These are phyloP conservation scores for Cladosporium austrohemisphaericum DNA, from an alignment of 2,329 filamentous ascomycete species.

Conservation along the genomic window DNA sequence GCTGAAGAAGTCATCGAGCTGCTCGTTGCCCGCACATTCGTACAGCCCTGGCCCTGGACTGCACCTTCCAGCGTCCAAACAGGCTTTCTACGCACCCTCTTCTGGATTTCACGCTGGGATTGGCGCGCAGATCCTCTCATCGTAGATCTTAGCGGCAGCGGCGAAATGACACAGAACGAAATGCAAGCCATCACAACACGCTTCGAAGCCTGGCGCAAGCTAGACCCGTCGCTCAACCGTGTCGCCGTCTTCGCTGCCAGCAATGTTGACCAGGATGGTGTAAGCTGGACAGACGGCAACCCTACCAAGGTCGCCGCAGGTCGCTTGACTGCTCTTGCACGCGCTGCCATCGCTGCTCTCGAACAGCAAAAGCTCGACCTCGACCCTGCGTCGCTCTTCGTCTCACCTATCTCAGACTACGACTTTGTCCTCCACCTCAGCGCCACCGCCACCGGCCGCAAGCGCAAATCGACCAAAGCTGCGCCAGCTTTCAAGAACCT, in stretches of 20 bases:
- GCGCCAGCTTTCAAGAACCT: constrained; percentile 76
- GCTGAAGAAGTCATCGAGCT: constrained; percentile 80
- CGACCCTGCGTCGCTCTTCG: constrained; percentile 62
- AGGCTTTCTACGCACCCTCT: constrained; percentile 76
- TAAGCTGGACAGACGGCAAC: constrained; percentile 70
- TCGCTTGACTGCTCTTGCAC: constrained; percentile 76
- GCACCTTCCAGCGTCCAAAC: constrained; percentile 71
- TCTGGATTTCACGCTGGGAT: constrained; percentile 82
- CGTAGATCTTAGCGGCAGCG: constrained; percentile 58
- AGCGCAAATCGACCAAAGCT: constrained; percentile 35
- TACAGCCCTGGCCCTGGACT: constrained; percentile 76
- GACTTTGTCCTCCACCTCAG: constrained; percentile 79
- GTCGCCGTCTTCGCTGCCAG: constrained; percentile 78
- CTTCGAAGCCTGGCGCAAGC: constrained; percentile 78
- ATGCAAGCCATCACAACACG: constrained; percentile 62
- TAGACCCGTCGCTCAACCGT: constrained; percentile 84
- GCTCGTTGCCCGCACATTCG: constrained; percentile 71
- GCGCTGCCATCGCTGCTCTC: constrained; percentile 64
- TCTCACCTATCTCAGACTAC: constrained; percentile 70
- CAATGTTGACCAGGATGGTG: constrained; percentile 71
- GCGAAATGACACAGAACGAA: constrained; percentile 58
- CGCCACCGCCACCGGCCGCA: constrained; percentile 39
- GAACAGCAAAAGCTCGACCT: constrained; percentile 28
- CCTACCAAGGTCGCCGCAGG: constrained; percentile 80
- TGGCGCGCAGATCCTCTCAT: constrained; percentile 82